Evolutionary conservation across 805 yeast species (phyloP).

Genomic region (Candida berthetii): DNA sequence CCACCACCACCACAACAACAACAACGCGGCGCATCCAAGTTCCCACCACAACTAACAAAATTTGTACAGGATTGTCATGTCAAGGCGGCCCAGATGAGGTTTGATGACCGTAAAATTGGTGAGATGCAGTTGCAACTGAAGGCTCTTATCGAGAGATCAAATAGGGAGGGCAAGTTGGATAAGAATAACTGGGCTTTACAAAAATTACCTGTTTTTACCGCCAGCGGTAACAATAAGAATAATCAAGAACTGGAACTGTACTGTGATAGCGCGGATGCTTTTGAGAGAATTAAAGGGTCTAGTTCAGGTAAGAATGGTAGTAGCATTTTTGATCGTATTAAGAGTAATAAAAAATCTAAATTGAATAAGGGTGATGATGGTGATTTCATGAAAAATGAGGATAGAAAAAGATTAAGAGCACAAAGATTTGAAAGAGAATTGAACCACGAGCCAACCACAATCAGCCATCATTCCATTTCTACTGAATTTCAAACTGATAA

Average conservation of each 20-base stretch:
- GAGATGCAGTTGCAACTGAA: slow-evolving; percentile 19
- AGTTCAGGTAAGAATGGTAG: too few relatives aligned
- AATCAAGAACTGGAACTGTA: slow-evolving; percentile 7
- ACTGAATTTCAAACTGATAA: slow-evolving; percentile 24
- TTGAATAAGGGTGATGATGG: slow-evolving; percentile 1
- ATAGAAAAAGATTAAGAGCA: slow-evolving; percentile 26
- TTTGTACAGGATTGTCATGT: slow-evolving; percentile 17
- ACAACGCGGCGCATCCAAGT: background rate
- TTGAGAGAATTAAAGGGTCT: too few relatives aligned
- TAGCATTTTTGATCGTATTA: background rate
- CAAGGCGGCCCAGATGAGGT: slow-evolving; percentile 8
- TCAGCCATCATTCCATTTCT: slow-evolving; percentile 19
- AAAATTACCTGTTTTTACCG: slow-evolving; percentile 14
- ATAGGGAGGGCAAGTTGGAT: slow-evolving; percentile 15
- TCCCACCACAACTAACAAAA: slow-evolving; percentile 13
- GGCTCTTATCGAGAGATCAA: slow-evolving; percentile 19
- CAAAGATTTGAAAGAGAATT: slow-evolving; percentile 26
- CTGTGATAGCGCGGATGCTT: slow-evolving; percentile 7
- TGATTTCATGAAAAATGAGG: slow-evolving; percentile 13
- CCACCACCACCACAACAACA: background rate
- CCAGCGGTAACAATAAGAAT: background rate
- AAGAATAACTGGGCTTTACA: slow-evolving; percentile 22
- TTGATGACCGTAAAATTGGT: slow-evolving; percentile 7
- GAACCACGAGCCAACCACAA: slow-evolving; percentile 6
- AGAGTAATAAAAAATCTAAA: background rate